Percentiles rank a stretch among this genome's conserved stretches.
phyloP scores from a whole-genome alignment of 1,284 basidiomycete genomes.

The Cutaneotrichosporon spelunceum region DNA sequence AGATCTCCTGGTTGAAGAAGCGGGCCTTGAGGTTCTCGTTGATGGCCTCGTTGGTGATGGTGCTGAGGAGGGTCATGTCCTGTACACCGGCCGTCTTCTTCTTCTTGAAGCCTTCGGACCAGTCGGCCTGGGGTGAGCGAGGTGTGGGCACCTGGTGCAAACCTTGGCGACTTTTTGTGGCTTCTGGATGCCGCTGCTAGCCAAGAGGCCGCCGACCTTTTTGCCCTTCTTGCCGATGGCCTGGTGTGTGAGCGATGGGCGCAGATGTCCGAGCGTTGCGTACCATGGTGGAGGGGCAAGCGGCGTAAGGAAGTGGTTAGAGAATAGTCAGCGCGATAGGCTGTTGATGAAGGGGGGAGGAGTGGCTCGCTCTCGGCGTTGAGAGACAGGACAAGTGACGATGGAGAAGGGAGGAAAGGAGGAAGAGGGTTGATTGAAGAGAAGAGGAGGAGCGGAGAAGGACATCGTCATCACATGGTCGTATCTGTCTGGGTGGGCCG shows the following conservation, averaged over 20 bases:
- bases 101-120: conserved; percentile 98
- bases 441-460: neutral
- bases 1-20: conserved; percentile 94
- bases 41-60: conserved; percentile 96
- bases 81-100: conserved; percentile 96
- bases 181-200: conserved; percentile 46
- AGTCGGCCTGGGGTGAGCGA: conserved; percentile 68
- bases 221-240: conserved; percentile 89
- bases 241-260: conserved; percentile 52
- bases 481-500: neutral
- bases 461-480: neutral
- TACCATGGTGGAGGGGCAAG: conserved; percentile 4
- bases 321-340: neutral
- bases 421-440: neutral
- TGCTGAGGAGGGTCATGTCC: conserved; percentile 96
- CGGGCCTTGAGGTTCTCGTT: conserved; percentile 97
- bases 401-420: neutral
- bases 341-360: neutral
- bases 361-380: neutral
- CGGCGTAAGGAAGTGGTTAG: neutral
- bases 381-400: neutral
- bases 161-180: conserved; percentile 26
- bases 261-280: neutral
- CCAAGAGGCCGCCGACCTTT: conserved; percentile 68
- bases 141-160: neutral